A percentile compares a stretch with the other conserved stretches of the same genome.
These are phyloP conservation scores for Rhododendron mucronatum DNA, from an alignment of 148 eudicot genomes.

Conservation along the genomic window DNA sequence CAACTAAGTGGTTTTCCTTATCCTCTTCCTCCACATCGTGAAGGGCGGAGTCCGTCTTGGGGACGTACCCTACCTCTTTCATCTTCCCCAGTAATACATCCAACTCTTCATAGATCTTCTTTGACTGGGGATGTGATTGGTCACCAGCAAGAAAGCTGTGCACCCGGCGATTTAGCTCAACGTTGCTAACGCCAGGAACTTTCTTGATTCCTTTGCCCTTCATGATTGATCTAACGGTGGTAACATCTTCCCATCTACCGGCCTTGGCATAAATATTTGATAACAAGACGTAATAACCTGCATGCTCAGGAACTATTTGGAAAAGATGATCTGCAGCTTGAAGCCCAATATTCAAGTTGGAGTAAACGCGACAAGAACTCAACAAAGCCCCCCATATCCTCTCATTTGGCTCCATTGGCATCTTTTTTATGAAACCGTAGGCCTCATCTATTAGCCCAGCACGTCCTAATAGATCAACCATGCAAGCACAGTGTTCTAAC, in stretches of 20 bases:
- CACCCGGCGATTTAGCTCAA: conserved; percentile 43
- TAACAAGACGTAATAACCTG: conserved; percentile 58
- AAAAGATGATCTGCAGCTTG: conserved; percentile 58
- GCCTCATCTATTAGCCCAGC: conserved; percentile 61
- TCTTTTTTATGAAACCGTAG: conserved; percentile 43
- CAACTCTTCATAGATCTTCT: conserved; percentile 55
- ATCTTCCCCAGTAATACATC: conserved; percentile 52
- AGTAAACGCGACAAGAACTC: conserved; percentile 55
- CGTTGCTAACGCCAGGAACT: conserved; percentile 58
- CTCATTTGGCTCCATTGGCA: conserved; percentile 56
- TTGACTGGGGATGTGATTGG: conserved; percentile 50
- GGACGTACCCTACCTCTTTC: conserved; percentile 64
- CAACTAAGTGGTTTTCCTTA: conserved; percentile 53
- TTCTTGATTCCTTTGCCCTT: conserved; percentile 56
- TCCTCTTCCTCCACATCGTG: conserved; percentile 86
- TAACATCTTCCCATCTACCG: conserved; percentile 63
- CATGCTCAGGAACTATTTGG: conserved; percentile 50
- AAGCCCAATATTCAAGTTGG: conserved; percentile 45
- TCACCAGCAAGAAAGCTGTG: conserved; percentile 69
- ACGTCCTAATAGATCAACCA: conserved; percentile 70
- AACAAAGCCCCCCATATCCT: conserved; percentile 66
- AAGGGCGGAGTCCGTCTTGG: conserved; percentile 55
- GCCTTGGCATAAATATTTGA: conserved; percentile 77
- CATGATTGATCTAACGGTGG: conserved; percentile 46
- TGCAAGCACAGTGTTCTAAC: conserved; percentile 63